A percentile compares a stretch with the other conserved stretches of the same genome.
These are phyloP conservation scores for Phaseolus lunatus DNA, from an alignment of 306 rosid genomes.

Conservation along the genomic window DNA sequence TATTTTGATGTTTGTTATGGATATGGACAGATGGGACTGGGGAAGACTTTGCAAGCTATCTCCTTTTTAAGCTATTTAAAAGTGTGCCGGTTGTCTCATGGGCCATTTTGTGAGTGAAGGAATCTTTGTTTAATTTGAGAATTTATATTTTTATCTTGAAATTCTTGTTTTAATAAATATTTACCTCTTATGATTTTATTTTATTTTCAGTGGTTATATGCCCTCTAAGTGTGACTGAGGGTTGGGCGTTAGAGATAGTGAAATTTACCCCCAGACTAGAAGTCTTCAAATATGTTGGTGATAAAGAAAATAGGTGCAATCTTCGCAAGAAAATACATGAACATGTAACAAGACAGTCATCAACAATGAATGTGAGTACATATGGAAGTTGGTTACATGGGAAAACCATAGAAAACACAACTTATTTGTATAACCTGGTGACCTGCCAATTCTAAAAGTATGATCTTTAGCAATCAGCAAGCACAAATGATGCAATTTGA, in stretches of 20 bases:
- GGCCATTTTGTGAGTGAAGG: conserved; percentile 87
- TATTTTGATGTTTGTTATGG: conserved; percentile 41
- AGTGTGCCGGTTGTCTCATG: conserved; percentile 57
- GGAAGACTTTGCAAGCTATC: conserved; percentile 96
- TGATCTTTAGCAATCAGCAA: too few relatives aligned
- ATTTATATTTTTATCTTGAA: conserved; percentile 25
- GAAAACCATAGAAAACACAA: not conserved
- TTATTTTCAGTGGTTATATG: conserved; percentile 80
- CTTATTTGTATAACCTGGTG: too few relatives aligned
- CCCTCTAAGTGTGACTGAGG: conserved; percentile 93
- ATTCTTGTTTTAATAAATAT: conserved; percentile 29
- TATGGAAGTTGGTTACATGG: not conserved
- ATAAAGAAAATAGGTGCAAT: conserved; percentile 70
- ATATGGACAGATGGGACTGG: conserved; percentile 89
- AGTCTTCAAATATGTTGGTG: conserved; percentile 82
- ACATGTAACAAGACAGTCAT: conserved; percentile 55
- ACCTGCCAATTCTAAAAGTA: too few relatives aligned
- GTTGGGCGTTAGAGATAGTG: conserved; percentile 84
- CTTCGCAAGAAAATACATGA: conserved; percentile 64
- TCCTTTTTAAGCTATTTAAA: conserved; percentile 86
- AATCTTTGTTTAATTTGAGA: conserved; percentile 41
- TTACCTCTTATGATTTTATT: conserved; percentile 35
- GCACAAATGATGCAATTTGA: not conserved
- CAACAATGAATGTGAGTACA: conserved; percentile 62
- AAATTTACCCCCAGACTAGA: conserved; percentile 76